Conservation (phyloP, 2,329 filamentous ascomycete species). For the Botrytis tulipae region DNA sequence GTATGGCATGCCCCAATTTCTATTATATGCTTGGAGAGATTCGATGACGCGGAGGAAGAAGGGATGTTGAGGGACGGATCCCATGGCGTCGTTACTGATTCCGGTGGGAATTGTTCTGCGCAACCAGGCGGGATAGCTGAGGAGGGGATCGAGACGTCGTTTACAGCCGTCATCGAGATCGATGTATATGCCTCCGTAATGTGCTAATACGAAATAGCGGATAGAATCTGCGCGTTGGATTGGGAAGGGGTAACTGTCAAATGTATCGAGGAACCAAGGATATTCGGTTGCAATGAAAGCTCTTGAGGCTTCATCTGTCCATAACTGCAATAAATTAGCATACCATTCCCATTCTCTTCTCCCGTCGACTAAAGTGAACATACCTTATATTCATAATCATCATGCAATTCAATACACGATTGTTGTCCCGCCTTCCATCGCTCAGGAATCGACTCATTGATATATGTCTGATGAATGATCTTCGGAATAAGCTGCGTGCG, state of each 20-base stretch:
- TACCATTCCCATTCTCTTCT: not conserved
- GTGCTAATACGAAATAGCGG: conserved; percentile 73
- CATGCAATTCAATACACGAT: conserved; percentile 65
- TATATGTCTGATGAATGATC: conserved; percentile 77
- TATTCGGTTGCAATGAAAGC: conserved; percentile 73
- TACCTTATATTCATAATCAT: conserved; percentile 72
- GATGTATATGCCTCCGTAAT: conserved; percentile 79
- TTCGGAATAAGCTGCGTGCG: conserved; percentile 64
- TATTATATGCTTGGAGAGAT: conserved; percentile 64
- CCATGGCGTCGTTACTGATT: conserved; percentile 81
- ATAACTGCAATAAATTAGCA: conserved; percentile 52
- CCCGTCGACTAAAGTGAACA: conserved; percentile 24
- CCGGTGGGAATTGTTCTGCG: conserved; percentile 72
- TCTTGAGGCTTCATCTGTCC: conserved; percentile 69
- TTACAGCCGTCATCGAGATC: conserved; percentile 60
- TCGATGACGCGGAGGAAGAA: conserved; percentile 72
- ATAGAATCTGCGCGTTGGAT: conserved; percentile 79
- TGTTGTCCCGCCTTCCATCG: conserved; percentile 66
- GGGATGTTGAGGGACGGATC: conserved; percentile 67
- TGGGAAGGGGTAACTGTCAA: conserved; percentile 69
- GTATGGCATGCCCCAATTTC: conserved; percentile 62
- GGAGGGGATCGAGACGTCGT: conserved; percentile 55
- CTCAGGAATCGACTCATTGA: conserved; percentile 64
- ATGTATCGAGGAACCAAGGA: conserved; percentile 74
- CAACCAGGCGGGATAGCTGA: conserved; percentile 67